These are phyloP conservation scores for Ophiostoma novo-ulmi DNA, from an alignment of 2,329 filamentous ascomycete genomes.

Conservation along the genomic window DNA sequence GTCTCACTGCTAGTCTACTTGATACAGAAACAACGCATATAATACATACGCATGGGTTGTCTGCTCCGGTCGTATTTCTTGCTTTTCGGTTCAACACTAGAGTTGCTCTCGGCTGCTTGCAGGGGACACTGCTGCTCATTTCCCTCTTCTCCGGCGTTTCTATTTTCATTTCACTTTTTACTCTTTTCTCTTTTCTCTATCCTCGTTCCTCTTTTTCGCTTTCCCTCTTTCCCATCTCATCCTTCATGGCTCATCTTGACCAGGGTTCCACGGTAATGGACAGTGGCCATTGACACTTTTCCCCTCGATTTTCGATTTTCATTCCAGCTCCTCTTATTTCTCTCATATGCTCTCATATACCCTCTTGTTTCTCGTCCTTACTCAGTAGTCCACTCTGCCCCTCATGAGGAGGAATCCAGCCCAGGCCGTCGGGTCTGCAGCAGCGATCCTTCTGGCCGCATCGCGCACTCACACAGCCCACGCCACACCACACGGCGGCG, in stretches of 20 bases:
- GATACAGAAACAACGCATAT: background rate
- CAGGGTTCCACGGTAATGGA: slow-evolving; percentile 2
- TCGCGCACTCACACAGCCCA: background rate
- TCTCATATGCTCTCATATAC: background rate
- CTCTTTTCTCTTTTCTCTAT: background rate
- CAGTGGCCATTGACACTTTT: background rate
- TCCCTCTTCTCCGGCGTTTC: background rate
- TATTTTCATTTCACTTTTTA: background rate
- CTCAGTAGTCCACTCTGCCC: background rate
- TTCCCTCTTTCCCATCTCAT: background rate
- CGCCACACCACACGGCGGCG: slow-evolving; percentile 5
- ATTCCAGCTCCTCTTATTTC: background rate
- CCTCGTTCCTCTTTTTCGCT: background rate
- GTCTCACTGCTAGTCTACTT: background rate
- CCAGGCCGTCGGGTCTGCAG: slow-evolving; percentile 5
- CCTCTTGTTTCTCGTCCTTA: background rate
- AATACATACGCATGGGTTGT: background rate
- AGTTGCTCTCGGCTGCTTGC: background rate
- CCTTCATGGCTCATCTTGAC: slow-evolving; percentile 1
- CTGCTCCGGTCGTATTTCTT: background rate
- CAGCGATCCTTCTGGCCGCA: slow-evolving; percentile 6
- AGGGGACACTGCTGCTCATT: slow-evolving; percentile 1
- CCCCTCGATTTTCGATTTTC: background rate
- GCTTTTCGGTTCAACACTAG: background rate
- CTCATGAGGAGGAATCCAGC: background rate